A percentile compares a stretch with the other conserved stretches of the same genome.
phyloP scores from a whole-genome alignment of 228 moss, liverwort and hornwort genomes.

The Sphagnum fallax region DNA sequence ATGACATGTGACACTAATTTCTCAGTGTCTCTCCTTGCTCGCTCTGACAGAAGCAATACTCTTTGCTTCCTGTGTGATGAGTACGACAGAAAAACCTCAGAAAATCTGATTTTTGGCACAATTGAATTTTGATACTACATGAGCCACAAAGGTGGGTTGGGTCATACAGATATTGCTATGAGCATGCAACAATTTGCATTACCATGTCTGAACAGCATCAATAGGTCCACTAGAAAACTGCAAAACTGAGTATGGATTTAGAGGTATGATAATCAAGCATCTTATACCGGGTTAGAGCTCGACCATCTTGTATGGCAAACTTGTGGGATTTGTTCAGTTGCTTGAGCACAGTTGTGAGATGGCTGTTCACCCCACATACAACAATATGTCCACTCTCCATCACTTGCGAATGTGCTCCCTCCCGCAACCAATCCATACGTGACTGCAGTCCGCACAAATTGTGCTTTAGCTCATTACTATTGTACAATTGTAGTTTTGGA shows the following conservation, averaged over 20 bases:
- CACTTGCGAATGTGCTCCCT: constrained; percentile 67
- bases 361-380: constrained; percentile 61
- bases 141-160: too few species aligned
- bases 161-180: too few species aligned
- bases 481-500: neutral
- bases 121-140: too few species aligned
- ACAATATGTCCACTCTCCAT: constrained; percentile 70
- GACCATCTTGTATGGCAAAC: constrained; percentile 65
- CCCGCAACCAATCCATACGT: constrained; percentile 67
- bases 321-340: constrained; percentile 71
- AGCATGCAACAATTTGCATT: too few species aligned
- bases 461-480: too few species aligned
- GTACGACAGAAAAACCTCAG: neutral
- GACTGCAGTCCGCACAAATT: constrained; percentile 25
- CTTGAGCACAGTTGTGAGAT: constrained; percentile 58
- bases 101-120: neutral
- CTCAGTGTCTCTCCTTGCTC: constrained; percentile 61
- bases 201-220: too few species aligned
- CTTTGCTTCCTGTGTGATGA: constrained; percentile 51
- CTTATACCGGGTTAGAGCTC: constrained; percentile 53
- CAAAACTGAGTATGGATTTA: too few species aligned
- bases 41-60: constrained; percentile 60
- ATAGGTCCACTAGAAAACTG: too few species aligned
- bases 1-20: constrained; percentile 45
- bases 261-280: neutral